A percentile compares a stretch with the other conserved stretches of the same genome.
Evolutionary conservation across 371 early-diverging fungal genomes (phyloP).

Genomic region (Apophysomyces variabilis): DNA sequence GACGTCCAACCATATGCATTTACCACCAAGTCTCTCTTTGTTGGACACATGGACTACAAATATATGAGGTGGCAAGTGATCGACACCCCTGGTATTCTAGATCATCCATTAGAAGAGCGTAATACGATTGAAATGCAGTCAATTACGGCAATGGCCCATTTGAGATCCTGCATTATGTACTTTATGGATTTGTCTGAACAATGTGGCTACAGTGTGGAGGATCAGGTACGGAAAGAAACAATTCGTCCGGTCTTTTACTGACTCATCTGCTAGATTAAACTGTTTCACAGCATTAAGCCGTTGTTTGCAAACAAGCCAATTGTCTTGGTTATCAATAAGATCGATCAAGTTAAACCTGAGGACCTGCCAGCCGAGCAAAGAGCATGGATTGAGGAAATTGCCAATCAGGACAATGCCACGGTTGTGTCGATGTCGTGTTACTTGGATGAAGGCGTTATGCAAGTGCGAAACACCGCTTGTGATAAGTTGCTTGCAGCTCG

Average conservation of each 20-base stretch:
- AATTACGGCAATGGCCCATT: slow-evolving; percentile 99
- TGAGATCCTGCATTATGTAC: slow-evolving; percentile 97
- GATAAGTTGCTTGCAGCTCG: slow-evolving; percentile 91
- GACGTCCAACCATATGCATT: slow-evolving; percentile 99
- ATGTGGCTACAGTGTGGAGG: slow-evolving; percentile 98
- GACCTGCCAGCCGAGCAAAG: slow-evolving; percentile 80
- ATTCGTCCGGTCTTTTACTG: background rate
- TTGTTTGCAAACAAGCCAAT: slow-evolving; percentile 99
- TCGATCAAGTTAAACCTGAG: slow-evolving; percentile 88
- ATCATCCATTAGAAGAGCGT: slow-evolving; percentile 99
- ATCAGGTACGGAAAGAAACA: slow-evolving; percentile 70
- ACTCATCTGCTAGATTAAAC: slow-evolving; percentile 52
- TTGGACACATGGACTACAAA: slow-evolving; percentile 99
- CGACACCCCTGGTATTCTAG: slow-evolving; percentile 99
- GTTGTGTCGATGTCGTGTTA: slow-evolving; percentile 88
- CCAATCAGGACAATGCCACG: slow-evolving; percentile 72
- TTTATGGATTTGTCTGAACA: slow-evolving; percentile 99
- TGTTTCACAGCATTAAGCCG: slow-evolving; percentile 98
- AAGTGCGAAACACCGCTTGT: slow-evolving; percentile 92
- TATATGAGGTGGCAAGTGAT: slow-evolving; percentile 99
- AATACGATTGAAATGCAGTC: slow-evolving; percentile 99
- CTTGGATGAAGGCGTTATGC: slow-evolving; percentile 96
- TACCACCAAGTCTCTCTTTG: slow-evolving; percentile 99
- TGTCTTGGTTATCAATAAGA: slow-evolving; percentile 97
- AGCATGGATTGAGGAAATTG: slow-evolving; percentile 75